Conservation (phyloP, 179 eudicot genomes). For the Beta lomatogona region DNA sequence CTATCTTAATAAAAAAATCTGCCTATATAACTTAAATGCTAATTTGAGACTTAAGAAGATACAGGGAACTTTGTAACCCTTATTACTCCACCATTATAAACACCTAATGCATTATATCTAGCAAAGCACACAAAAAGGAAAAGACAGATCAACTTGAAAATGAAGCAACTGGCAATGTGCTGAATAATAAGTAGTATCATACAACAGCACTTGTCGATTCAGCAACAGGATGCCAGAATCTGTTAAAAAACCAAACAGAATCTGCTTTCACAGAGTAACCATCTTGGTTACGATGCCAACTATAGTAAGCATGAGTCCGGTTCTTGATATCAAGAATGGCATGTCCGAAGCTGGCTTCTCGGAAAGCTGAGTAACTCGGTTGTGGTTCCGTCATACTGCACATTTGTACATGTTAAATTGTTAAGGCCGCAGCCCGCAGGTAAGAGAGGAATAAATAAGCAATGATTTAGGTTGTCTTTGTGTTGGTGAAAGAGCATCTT, state of each 20-base stretch:
- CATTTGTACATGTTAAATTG: neutral
- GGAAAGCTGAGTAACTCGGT: conserved; percentile 74
- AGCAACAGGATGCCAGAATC: conserved; percentile 38
- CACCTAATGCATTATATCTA: neutral
- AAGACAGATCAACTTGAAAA: neutral
- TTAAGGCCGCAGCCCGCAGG: conserved; percentile 4
- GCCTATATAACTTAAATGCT: too few species aligned
- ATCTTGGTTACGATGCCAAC: conserved; percentile 61
- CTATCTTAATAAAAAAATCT: too few species aligned
- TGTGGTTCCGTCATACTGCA: conserved; percentile 79
- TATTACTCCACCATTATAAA: neutral
- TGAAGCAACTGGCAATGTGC: neutral
- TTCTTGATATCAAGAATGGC: conserved; percentile 69
- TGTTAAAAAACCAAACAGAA: conserved; percentile 47
- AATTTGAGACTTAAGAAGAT: neutral
- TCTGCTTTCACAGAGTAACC: conserved; percentile 50
- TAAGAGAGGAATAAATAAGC: neutral
- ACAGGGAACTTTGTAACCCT: neutral
- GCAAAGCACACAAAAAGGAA: neutral
- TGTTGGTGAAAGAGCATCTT: too few species aligned
- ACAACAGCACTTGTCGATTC: conserved; percentile 10
- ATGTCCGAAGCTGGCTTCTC: conserved; percentile 85
- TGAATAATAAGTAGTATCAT: neutral
- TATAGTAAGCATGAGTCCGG: conserved; percentile 60
- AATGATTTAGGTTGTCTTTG: too few species aligned